Evolutionary conservation across 1,139 yeast genomes (phyloP).

Genomic region (Yamadazyma friedrichii): DNA sequence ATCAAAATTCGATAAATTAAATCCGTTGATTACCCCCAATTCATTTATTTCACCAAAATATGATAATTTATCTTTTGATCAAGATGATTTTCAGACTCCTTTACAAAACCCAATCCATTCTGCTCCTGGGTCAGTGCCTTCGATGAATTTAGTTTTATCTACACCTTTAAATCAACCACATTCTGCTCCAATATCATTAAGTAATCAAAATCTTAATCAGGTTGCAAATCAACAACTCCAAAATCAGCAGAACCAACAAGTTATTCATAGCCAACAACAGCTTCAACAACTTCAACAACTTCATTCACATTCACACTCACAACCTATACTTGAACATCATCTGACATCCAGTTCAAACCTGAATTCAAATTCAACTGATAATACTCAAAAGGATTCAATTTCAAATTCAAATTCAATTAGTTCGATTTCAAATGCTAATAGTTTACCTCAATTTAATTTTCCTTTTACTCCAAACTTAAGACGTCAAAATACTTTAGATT

Average conservation of each 20-base stretch:
- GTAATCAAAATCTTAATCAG: neutral
- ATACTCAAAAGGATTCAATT: neutral
- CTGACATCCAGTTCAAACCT: neutral
- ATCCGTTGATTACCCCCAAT: conserved; percentile 47
- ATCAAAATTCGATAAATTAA: conserved; percentile 20
- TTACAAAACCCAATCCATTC: conserved; percentile 17
- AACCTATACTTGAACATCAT: neutral
- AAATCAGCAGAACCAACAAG: neutral
- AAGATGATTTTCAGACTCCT: conserved; percentile 32
- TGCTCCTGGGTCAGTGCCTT: conserved; percentile 2
- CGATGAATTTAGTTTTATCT: conserved; percentile 2
- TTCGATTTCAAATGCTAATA: conserved; percentile 4
- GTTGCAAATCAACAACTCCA: neutral
- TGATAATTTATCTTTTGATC: conserved; percentile 26
- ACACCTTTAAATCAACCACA: conserved; percentile 6
- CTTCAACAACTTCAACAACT: neutral
- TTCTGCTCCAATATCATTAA: neutral
- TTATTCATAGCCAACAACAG: neutral
- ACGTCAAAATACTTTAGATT: conserved; percentile 28
- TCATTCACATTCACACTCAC: neutral
- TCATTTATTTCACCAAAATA: conserved; percentile 41
- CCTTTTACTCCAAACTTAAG: conserved; percentile 15
- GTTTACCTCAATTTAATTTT: conserved; percentile 9
- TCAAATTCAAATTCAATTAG: conserved; percentile 1
- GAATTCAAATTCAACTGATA: neutral